Conservation (phyloP, 202 grass and related monocot genomes). For the Zoysia matrella region DNA sequence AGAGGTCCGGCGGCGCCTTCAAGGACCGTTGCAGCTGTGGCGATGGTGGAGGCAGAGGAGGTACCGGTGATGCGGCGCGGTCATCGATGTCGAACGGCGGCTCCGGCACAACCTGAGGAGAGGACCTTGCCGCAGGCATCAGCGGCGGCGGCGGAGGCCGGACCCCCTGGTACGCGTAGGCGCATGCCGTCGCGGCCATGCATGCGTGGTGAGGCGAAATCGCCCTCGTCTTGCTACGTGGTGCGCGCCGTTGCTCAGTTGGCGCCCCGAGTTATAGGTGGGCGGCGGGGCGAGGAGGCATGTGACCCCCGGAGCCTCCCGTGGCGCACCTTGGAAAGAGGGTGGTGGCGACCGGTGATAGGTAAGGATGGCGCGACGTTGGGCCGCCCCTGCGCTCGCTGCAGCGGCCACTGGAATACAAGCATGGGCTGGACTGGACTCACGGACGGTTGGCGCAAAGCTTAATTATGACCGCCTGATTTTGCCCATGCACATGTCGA, state of each 20-base stretch:
- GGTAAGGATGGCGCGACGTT: neutral
- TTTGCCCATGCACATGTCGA: too few relatives aligned
- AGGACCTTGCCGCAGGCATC: neutral
- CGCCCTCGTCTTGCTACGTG: neutral
- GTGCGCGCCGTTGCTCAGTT: neutral
- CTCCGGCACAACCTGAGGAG: neutral
- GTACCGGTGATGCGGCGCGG: neutral
- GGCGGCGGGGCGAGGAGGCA: neutral
- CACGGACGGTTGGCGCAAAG: neutral
- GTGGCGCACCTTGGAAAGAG: slow-evolving; percentile 21
- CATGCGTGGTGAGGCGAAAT: slow-evolving; percentile 36
- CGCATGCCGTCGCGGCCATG: slow-evolving; percentile 26
- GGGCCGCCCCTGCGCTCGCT: slow-evolving; percentile 4
- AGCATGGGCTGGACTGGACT: neutral
- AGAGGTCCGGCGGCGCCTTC: too few relatives aligned
- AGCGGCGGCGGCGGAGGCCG: neutral
- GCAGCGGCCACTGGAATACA: slow-evolving; percentile 11
- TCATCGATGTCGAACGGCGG: neutral
- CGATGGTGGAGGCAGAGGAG: neutral
- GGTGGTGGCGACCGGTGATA: slow-evolving; percentile 13
- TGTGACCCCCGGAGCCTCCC: slow-evolving; percentile 6
- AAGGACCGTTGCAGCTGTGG: neutral
- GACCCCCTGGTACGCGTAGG: slow-evolving; percentile 13
- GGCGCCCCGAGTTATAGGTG: slow-evolving; percentile 30
- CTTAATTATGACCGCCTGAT: too few relatives aligned